Evolutionary conservation across 345 rosid genomes (phyloP), one percentile per base, ranked within the genome.

Genomic region (Eucalyptus curtisii): DNA sequence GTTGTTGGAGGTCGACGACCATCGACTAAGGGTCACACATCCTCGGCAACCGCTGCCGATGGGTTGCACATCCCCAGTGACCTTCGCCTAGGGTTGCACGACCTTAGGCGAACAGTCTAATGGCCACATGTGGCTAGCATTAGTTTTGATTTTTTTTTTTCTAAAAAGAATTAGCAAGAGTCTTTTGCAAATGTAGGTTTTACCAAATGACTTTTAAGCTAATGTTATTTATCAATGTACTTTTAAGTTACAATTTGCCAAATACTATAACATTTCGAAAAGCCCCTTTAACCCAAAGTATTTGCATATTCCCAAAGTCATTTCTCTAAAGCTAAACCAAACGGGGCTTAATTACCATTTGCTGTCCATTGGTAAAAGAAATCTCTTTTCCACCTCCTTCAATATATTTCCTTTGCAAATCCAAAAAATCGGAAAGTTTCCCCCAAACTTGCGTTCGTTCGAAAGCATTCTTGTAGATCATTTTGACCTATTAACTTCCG

Each of bases 41-140:
- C 9, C 24, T 4, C 2, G 0, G 5, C 0, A 0, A 52, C 2
- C 1, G 10, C 2, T 52, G 1, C 24, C 0, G 0, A 52, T 52
- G 24, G 55, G 57, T 19, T 52, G 5, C 24, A 0, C 57, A 52
- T 52, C 9, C 1, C 57, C 0, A 19, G 10, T 3, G 2, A 52
- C 24, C 0, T 0, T 52, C 0, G 1, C 4, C 1, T 52, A 19
- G 10, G 57, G 10, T 52, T 52, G 24, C 57, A 19, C 1, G 1
- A 52, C 10, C 57, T 52, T 0, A 7, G 0, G 57, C 2, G 2
- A 52, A 2, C 10, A 19, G 0, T 52, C 57, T 52, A 52, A 52
- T 52, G 57, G 0, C 24, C 0, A 19, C 0, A 52, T 52, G 24
- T 19, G 24, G 10, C 57, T 52, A 3, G 57, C 10, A 19, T 1